These are phyloP conservation scores for Rhynchospora tenuis DNA, from an alignment of 176 grass and related monocot genomes.

Conservation along the genomic window DNA sequence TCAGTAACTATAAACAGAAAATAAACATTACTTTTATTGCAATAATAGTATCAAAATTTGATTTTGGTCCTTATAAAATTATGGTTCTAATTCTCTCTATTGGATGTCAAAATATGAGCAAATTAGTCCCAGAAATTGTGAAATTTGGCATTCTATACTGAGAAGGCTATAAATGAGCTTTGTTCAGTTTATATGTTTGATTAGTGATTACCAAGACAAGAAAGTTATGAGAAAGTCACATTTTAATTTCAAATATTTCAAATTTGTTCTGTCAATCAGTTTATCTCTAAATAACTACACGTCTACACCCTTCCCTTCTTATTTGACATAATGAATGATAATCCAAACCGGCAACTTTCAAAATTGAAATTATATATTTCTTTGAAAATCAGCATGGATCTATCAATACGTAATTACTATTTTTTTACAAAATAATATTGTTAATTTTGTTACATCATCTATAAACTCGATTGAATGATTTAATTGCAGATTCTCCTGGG, in stretches of 20 bases:
- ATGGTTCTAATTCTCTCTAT: neutral
- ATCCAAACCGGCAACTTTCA: neutral
- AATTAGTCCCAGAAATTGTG: neutral
- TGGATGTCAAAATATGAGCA: neutral
- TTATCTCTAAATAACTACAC: too few relatives aligned
- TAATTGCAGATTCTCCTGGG: conserved; percentile 71
- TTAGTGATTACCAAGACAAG: neutral
- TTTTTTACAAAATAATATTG: neutral
- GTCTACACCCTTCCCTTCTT: too few relatives aligned
- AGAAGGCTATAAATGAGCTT: neutral
- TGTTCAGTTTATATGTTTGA: neutral
- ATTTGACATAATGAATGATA: neutral
- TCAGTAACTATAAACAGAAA: conserved; percentile 34
- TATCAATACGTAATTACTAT: too few relatives aligned
- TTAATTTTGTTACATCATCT: neutral
- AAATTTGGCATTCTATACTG: neutral
- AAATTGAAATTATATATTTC: neutral
- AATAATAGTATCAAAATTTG: neutral
- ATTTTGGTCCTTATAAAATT: neutral
- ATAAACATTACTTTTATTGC: neutral
- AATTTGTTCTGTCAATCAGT: neutral
- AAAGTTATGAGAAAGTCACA: neutral
- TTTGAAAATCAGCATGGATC: too few relatives aligned
- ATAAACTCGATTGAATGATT: neutral
- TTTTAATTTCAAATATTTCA: neutral